Conservation (phyloP, 164 flowering plant species). For the Annona squamosa region DNA sequence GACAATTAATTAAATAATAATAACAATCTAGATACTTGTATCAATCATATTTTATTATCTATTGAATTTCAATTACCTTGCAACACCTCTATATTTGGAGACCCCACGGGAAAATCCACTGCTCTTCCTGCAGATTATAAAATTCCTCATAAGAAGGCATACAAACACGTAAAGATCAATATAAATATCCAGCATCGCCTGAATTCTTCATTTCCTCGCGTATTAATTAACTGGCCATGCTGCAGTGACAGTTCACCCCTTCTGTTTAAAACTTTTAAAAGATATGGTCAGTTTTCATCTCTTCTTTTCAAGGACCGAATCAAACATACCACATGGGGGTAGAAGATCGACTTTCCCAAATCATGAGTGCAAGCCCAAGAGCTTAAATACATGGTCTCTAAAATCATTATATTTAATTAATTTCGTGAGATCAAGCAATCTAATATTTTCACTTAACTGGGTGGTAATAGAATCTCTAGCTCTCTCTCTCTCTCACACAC, state of each 20-base stretch:
- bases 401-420: background rate
- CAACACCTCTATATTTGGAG: constrained; percentile 91
- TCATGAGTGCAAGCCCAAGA: too few species aligned
- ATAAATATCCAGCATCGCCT: background rate
- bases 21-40: too few species aligned
- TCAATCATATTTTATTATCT: background rate
- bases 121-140: constrained; percentile 48
- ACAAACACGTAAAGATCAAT: background rate
- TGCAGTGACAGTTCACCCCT: background rate
- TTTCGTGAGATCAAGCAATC: background rate
- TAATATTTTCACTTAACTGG: background rate
- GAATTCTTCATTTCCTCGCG: background rate
- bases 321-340: background rate
- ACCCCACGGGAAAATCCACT: constrained; percentile 91
- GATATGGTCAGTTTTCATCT: background rate
- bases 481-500: too few species aligned
- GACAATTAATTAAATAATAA: too few species aligned
- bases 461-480: too few species aligned
- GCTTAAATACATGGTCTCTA: too few species aligned
- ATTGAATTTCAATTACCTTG: constrained; percentile 41
- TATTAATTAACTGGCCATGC: background rate
- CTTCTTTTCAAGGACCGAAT: background rate
- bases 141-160: background rate
- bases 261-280: background rate
- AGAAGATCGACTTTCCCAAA: too few species aligned